Evolutionary conservation across 257 asterid genomes (phyloP).

Genomic region (Knoxia roxburghii): DNA sequence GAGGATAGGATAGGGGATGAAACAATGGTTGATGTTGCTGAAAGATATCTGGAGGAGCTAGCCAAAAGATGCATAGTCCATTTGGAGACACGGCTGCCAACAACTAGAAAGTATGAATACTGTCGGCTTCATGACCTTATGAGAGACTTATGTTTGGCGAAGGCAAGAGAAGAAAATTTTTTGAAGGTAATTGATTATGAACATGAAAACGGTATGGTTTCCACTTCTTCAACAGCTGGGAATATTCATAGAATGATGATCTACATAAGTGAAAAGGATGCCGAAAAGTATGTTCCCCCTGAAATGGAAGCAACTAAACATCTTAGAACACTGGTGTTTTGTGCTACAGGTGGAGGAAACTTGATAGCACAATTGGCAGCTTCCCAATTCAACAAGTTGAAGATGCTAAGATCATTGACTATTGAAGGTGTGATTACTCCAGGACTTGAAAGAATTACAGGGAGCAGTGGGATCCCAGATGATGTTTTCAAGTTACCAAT

Average conservation of each 20-base stretch:
- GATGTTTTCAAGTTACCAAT: not conserved
- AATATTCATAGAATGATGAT: not conserved
- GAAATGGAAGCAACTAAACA: not conserved
- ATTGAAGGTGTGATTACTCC: conserved; percentile 1
- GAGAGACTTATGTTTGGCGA: conserved; percentile 7
- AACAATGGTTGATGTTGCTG: conserved; percentile 7
- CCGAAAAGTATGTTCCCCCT: not conserved
- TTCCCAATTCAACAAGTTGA: not conserved
- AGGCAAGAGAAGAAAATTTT: conserved; percentile 8
- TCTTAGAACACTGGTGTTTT: not conserved
- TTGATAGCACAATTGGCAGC: not conserved
- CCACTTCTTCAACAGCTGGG: not conserved
- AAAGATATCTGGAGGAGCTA: not conserved
- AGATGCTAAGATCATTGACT: conserved; percentile 1
- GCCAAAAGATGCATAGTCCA: not conserved
- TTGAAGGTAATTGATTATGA: not conserved
- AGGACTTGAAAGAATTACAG: not conserved
- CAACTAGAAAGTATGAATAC: not conserved
- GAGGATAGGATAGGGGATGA: not conserved
- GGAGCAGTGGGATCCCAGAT: not conserved
- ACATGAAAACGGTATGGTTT: not conserved
- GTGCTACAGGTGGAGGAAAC: too few species aligned
- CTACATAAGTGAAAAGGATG: too few species aligned
- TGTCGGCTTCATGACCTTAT: conserved; percentile 13
- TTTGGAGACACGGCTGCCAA: too few species aligned